Evolutionary conservation across 257 asterid species (phyloP).

Genomic region (Plantago ovata): DNA sequence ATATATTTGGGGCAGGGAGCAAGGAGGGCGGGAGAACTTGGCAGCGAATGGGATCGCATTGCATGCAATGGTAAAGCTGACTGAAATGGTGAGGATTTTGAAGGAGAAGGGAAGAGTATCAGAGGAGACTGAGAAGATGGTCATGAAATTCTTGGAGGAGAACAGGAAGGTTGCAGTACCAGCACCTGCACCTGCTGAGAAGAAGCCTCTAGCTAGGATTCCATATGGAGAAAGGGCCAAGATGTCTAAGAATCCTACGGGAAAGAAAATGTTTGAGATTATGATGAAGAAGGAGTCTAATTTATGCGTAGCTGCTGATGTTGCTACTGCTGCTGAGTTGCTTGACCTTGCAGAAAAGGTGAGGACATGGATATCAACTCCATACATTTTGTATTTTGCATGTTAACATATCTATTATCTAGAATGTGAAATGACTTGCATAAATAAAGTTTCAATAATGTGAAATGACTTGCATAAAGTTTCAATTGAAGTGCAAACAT

Average conservation of each 20-base stretch:
- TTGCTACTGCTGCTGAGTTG: constrained; percentile 85
- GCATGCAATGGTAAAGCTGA: constrained; percentile 87
- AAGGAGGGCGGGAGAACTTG: constrained; percentile 94
- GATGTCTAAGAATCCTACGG: constrained; percentile 77
- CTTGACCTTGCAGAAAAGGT: constrained; percentile 94
- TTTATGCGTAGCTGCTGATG: constrained; percentile 97
- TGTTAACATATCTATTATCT: no score
- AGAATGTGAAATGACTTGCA: neutral
- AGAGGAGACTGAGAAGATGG: constrained; percentile 85
- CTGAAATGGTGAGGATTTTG: constrained; percentile 83
- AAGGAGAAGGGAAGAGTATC: constrained; percentile 87
- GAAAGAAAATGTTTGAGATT: constrained; percentile 84
- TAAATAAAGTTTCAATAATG: no score
- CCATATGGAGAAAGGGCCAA: constrained; percentile 80
- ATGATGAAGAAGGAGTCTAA: constrained; percentile 82
- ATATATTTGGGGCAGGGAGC: constrained; percentile 57
- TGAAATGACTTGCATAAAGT: neutral
- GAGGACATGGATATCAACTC: constrained; percentile 15
- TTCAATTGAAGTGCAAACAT: neutral
- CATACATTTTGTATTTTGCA: no score
- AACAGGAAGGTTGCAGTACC: constrained; percentile 72
- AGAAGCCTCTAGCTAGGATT: constrained; percentile 44
- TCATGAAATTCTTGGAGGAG: constrained; percentile 71
- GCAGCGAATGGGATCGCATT: constrained; percentile 80
- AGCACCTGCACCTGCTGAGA: constrained; percentile 22